Evolutionary conservation across 805 yeast genomes (phyloP).

Genomic region (Sugiyamaella mastotermitis): DNA sequence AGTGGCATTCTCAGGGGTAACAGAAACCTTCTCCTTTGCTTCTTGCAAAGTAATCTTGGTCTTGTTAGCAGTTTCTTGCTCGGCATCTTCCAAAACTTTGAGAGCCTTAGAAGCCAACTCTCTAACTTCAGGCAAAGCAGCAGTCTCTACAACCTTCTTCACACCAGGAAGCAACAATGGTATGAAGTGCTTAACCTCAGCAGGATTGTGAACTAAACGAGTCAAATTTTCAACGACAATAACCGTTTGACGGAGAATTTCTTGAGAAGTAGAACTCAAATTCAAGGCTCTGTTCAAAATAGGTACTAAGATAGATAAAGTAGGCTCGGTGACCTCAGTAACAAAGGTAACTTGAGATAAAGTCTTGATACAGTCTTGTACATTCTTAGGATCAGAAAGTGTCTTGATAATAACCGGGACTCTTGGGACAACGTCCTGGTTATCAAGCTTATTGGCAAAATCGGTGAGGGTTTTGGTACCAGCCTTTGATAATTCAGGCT

Average conservation of each 20-base stretch:
- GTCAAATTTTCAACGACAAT: conserved; percentile 94
- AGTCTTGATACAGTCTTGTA: conserved; percentile 82
- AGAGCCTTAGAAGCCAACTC: conserved; percentile 85
- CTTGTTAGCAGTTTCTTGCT: conserved; percentile 62
- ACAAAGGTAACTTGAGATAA: conserved; percentile 93
- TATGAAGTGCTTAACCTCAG: conserved; percentile 82
- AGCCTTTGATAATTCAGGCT: conserved; percentile 87
- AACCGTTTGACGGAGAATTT: conserved; percentile 93
- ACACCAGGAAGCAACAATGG: conserved; percentile 91
- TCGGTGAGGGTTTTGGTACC: conserved; percentile 66
- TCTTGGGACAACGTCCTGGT: conserved; percentile 85
- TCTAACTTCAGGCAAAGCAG: conserved; percentile 94
- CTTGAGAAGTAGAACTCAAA: conserved; percentile 86
- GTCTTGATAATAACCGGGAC: conserved; percentile 80
- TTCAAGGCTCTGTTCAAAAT: conserved; percentile 84
- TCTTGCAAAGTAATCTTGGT: conserved; percentile 61
- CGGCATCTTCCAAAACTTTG: conserved; percentile 75
- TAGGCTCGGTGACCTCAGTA: conserved; percentile 97
- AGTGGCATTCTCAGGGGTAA: conserved; percentile 33
- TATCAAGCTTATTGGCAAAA: conserved; percentile 77
- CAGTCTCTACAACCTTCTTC: conserved; percentile 78
- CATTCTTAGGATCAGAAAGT: conserved; percentile 82
- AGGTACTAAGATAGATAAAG: conserved; percentile 83
- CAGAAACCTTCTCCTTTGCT: conserved; percentile 24
- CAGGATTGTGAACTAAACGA: conserved; percentile 86